Evolutionary conservation across 345 rosid species (phyloP).

Genomic region (Draba incana): DNA sequence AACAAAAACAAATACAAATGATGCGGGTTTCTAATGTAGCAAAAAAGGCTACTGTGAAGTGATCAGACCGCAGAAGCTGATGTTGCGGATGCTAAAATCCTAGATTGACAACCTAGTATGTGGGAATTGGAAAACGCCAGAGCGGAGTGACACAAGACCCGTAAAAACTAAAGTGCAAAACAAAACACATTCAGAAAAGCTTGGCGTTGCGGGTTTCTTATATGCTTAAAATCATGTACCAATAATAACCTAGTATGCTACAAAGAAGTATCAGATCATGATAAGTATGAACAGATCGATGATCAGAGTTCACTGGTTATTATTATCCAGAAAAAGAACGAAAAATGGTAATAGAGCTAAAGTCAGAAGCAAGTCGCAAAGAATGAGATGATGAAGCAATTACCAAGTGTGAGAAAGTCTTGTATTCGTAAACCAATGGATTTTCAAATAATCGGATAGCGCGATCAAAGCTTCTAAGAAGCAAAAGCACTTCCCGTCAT

Average conservation of each 20-base stretch:
- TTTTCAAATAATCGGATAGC: not conserved
- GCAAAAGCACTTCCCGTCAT: not conserved
- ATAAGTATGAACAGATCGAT: not conserved
- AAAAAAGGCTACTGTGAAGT: not conserved
- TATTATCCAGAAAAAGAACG: not conserved
- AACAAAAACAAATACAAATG: not conserved
- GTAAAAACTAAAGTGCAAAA: too few species aligned
- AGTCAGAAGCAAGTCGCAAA: not conserved
- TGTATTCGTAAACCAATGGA: not conserved
- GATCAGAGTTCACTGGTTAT: not conserved
- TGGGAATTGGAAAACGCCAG: too few species aligned
- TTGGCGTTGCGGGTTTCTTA: too few species aligned
- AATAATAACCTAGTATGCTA: constrained; percentile 17
- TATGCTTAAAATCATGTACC: too few species aligned
- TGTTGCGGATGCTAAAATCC: not conserved
- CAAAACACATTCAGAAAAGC: too few species aligned
- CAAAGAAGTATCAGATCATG: constrained; percentile 15
- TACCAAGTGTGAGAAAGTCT: not conserved
- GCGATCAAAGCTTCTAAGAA: constrained; percentile 16
- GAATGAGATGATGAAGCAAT: constrained; percentile 12
- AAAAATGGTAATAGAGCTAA: not conserved
- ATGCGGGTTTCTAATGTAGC: not conserved
- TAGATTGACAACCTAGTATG: too few species aligned
- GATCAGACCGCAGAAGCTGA: not conserved
- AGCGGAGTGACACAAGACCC: too few species aligned